phyloP scores from a whole-genome alignment of 2,329 filamentous ascomycete genomes.

The Curvularia sp. region DNA sequence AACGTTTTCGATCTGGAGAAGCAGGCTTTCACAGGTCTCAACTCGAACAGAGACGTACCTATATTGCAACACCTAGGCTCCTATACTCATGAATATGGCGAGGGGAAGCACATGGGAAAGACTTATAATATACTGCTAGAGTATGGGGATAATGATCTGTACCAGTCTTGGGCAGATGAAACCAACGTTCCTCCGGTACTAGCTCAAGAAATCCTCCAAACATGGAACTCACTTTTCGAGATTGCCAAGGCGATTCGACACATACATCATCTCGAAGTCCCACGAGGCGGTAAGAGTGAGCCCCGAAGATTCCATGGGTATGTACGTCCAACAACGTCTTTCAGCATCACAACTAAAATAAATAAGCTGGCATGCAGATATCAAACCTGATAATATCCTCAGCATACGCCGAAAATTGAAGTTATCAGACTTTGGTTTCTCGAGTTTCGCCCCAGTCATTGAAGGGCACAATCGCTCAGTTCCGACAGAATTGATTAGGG shows the following conservation, averaged over 20 bases:
- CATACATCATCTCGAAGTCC: constrained; percentile 33
- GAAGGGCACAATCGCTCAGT: constrained; percentile 9
- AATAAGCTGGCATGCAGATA: constrained; percentile 53
- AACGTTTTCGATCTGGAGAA: constrained; percentile 39
- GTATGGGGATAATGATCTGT: constrained; percentile 47
- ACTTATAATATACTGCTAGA: constrained; percentile 47
- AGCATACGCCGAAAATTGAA: constrained; percentile 46
- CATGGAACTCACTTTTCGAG: constrained; percentile 45
- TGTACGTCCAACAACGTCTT: not conserved
- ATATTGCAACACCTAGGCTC: constrained; percentile 44
- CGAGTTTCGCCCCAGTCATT: constrained; percentile 29
- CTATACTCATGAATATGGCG: constrained; percentile 27
- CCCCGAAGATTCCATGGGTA: constrained; percentile 8
- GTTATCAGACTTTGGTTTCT: constrained; percentile 51
- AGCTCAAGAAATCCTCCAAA: constrained; percentile 35
- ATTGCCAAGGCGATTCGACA: constrained; percentile 40
- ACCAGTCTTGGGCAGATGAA: constrained; percentile 36
- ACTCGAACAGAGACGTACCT: constrained; percentile 16
- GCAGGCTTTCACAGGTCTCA: constrained; percentile 38
- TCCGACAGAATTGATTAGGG: constrained; percentile 19
- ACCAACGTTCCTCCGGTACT: constrained; percentile 36
- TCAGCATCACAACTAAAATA: constrained; percentile 14
- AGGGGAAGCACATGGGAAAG: not conserved
- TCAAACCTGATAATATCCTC: constrained; percentile 57
- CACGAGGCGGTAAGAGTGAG: not conserved